Percentiles rank a stretch among this genome's conserved stretches.
Conservation (phyloP, 1,139 yeast species). For the Sugiyamaella japonica region DNA sequence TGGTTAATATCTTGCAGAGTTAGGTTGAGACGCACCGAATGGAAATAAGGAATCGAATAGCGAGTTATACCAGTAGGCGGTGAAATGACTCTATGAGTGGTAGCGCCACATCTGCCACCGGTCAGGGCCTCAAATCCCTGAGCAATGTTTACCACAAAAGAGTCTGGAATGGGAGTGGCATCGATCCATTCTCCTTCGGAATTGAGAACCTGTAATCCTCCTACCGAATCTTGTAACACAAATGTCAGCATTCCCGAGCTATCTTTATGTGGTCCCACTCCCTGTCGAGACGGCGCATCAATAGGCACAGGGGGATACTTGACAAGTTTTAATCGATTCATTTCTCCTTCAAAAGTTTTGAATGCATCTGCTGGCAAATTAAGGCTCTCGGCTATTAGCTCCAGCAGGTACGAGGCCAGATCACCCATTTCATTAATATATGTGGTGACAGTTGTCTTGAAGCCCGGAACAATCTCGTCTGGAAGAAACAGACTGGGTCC, state of each 20-base stretch:
- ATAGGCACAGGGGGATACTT: conserved; percentile 39
- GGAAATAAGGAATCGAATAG: conserved; percentile 43
- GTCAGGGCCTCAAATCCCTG: conserved; percentile 45
- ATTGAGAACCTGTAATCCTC: conserved; percentile 62
- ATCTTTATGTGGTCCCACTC: conserved; percentile 73
- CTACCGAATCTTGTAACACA: conserved; percentile 56
- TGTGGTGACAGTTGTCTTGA: conserved; percentile 47
- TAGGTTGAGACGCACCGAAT: conserved; percentile 38
- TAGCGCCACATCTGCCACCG: conserved; percentile 50
- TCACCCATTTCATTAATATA: conserved; percentile 52
- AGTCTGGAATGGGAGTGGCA: conserved; percentile 40
- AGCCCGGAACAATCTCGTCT: conserved; percentile 49
- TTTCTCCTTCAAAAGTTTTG: conserved; percentile 50
- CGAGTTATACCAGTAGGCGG: conserved; percentile 50
- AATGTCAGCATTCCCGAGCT: conserved; percentile 60
- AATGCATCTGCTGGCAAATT: conserved; percentile 50
- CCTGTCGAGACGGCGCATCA: conserved; percentile 47
- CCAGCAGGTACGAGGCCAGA: conserved; percentile 48
- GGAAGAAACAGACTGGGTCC: conserved; percentile 70
- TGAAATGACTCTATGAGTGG: conserved; percentile 62
- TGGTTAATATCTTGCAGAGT: conserved; percentile 35
- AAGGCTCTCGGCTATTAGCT: conserved; percentile 56
- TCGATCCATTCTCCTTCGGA: conserved; percentile 64
- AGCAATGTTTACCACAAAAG: conserved; percentile 43
- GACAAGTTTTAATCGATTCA: conserved; percentile 43